Evolutionary conservation across 768 basidiomycete species (phyloP).

Genomic region (Lenzites betulinus): DNA sequence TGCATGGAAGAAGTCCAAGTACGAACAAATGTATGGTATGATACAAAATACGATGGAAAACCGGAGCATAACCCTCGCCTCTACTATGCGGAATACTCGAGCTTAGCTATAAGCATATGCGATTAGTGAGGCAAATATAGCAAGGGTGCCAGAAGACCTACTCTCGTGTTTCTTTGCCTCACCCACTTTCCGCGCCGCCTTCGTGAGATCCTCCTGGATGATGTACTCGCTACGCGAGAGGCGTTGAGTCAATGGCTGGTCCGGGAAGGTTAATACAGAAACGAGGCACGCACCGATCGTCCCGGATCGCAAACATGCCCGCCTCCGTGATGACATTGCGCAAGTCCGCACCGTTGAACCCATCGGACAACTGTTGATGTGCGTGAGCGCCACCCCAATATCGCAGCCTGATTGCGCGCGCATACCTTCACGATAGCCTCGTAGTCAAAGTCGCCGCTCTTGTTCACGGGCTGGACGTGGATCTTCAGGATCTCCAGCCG

Average conservation of each 20-base stretch:
- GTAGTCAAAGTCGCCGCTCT: constrained; percentile 94
- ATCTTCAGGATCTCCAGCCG: constrained; percentile 97
- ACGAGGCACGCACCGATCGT: constrained; percentile 68
- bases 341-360: constrained; percentile 96
- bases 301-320: constrained; percentile 98
- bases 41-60: constrained; percentile 6
- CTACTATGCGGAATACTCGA: constrained; percentile 45
- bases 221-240: constrained; percentile 72
- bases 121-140: constrained; percentile 1
- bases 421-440: constrained; percentile 94
- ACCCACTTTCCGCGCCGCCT: constrained; percentile 92
- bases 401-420: background rate
- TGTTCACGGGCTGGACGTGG: constrained; percentile 91
- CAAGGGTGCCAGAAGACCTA: constrained; percentile 42
- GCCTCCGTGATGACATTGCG: constrained; percentile 94
- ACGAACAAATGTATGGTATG: constrained; percentile 9
- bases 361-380: constrained; percentile 72
- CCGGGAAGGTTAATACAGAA: no score
- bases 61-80: background rate
- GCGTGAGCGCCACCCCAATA: background rate
- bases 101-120: constrained; percentile 36
- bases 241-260: background rate
- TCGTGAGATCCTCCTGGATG: constrained; percentile 93
- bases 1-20: constrained; percentile 6
- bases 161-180: constrained; percentile 99